A percentile compares a stretch with the other conserved stretches of the same genome.
phyloP scores from a whole-genome alignment of 2,329 filamentous ascomycete species.

The Ophiostoma novo-ulmi region DNA sequence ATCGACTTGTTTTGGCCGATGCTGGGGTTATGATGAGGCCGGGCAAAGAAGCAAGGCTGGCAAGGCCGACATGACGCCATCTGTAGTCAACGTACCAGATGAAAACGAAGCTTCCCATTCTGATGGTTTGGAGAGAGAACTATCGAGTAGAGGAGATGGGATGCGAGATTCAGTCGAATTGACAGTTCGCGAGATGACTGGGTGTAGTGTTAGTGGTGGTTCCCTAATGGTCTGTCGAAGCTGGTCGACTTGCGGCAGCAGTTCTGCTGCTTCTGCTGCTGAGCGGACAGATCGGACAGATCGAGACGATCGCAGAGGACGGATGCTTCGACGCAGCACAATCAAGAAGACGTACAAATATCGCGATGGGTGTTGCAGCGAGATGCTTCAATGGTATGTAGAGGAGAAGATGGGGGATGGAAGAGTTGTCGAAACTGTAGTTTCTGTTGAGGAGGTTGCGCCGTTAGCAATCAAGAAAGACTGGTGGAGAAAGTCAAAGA shows the following conservation, averaged over 20 bases:
- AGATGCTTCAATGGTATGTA: not conserved
- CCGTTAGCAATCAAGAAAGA: not conserved
- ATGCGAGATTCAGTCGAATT: not conserved
- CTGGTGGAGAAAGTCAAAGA: not conserved
- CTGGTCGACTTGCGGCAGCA: not conserved
- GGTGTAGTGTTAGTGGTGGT: not conserved
- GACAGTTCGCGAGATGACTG: not conserved
- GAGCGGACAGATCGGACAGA: not conserved
- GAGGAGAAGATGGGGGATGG: not conserved
- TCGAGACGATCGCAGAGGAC: not conserved
- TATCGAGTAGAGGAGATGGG: not conserved
- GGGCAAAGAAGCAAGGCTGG: not conserved
- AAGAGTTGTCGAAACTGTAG: not conserved
- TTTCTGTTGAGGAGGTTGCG: not conserved
- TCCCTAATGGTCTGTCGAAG: not conserved
- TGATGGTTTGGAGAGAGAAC: conserved; percentile 8
- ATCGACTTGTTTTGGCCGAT: not conserved
- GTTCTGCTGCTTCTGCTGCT: not conserved
- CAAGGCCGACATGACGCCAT: not conserved
- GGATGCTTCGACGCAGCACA: conserved; percentile 2
- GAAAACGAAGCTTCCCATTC: conserved; percentile 64
- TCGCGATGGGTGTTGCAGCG: not conserved
- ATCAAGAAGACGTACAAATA: not conserved
- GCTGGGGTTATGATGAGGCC: not conserved
- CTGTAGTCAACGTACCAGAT: conserved; percentile 49